Conservation (phyloP, 441 rosid genomes). For the Jatropha multifida region DNA sequence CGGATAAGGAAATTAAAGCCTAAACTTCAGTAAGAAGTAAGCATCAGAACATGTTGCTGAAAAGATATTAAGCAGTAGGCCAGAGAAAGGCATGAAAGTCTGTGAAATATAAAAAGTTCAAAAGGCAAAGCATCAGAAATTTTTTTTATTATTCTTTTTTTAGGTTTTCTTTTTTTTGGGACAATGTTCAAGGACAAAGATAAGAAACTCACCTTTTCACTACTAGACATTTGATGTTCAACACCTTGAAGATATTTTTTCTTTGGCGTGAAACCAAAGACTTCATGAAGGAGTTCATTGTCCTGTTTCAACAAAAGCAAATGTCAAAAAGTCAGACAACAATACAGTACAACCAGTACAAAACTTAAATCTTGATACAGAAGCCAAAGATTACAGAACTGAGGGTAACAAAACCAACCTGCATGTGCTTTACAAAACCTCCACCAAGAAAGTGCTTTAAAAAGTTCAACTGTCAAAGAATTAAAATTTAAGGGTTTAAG, state of each 20-base stretch:
- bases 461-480: constrained; percentile 64
- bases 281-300: constrained; percentile 81
- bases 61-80: no score
- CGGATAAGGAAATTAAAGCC: no score
- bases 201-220: constrained; percentile 60
- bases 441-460: constrained; percentile 88
- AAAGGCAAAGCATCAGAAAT: no score
- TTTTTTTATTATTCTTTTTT: no score
- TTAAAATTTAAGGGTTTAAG: constrained; percentile 1
- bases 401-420: constrained; percentile 47
- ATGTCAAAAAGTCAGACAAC: neutral
- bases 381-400: neutral
- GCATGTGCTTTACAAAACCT: constrained; percentile 96
- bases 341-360: neutral
- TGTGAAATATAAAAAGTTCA: no score
- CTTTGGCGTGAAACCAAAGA: constrained; percentile 73
- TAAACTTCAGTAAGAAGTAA: no score
- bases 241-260: constrained; percentile 38
- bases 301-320: constrained; percentile 51
- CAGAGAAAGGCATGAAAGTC: no score
- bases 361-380: neutral
- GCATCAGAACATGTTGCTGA: no score
- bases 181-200: no score
- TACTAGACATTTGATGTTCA: constrained; percentile 42
- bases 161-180: no score